Percentiles rank a stretch among this genome's conserved stretches.
These are phyloP conservation scores for Helianthus annuus DNA, from an alignment of 129 eudicot genomes.

Conservation along the genomic window HanXRQr2.0-SUNRISE NC_035435.2:173770832-173771331, in stretches of 20 bases:
- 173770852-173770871: background rate
- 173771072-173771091: too few relatives aligned
- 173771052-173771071: too few relatives aligned
- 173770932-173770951: constrained; percentile 75
- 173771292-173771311: constrained; percentile 3
- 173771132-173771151: too few relatives aligned
- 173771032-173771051: too few relatives aligned
- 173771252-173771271: constrained; percentile 35
- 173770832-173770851: background rate
- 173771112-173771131: too few relatives aligned
- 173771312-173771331: background rate
- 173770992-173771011: too few relatives aligned
- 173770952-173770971: background rate
- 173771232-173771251: constrained; percentile 45
- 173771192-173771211: constrained; percentile 50
- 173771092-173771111: too few relatives aligned
- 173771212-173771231: constrained; percentile 45
- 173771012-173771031: too few relatives aligned
- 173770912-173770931: constrained; percentile 96
- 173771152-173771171: too few relatives aligned
- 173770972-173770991: too few relatives aligned
- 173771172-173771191: constrained; percentile 49
- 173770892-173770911: constrained; percentile 92
- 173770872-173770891: constrained; percentile 45
- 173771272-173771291: background rate